These are phyloP conservation scores for Spathaspora passalidarum DNA, from an alignment of 805 yeast species.

Conservation along the genomic window DNA sequence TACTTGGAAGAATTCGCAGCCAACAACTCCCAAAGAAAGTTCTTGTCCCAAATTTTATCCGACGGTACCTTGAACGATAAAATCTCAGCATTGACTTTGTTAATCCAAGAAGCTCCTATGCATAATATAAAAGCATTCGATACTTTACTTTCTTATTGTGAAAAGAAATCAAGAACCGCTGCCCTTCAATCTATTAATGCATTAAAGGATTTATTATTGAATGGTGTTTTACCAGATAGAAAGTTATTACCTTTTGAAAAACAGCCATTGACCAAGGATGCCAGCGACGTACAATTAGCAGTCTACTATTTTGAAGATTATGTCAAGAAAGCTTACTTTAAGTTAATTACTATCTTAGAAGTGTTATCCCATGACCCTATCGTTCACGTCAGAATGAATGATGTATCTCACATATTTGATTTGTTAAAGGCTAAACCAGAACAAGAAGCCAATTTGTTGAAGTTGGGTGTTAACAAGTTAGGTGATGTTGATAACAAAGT, in stretches of 20 bases:
- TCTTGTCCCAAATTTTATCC: slow-evolving; percentile 81
- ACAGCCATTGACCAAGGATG: slow-evolving; percentile 51
- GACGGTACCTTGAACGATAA: slow-evolving; percentile 95
- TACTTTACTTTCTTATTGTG: slow-evolving; percentile 71
- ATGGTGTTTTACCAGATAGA: slow-evolving; percentile 83
- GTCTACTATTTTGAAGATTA: slow-evolving; percentile 86
- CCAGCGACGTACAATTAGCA: slow-evolving; percentile 52
- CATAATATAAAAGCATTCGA: slow-evolving; percentile 86
- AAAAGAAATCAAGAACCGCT: slow-evolving; percentile 89
- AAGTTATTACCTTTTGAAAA: slow-evolving; percentile 77
- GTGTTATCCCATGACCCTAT: slow-evolving; percentile 86
- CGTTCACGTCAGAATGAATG: slow-evolving; percentile 77
- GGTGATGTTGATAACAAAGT: slow-evolving; percentile 94
- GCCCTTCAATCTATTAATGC: slow-evolving; percentile 89
- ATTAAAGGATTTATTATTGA: slow-evolving; percentile 79
- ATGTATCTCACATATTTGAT: slow-evolving; percentile 74
- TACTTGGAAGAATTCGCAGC: slow-evolving; percentile 74
- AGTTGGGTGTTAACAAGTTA: slow-evolving; percentile 87
- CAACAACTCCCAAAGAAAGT: slow-evolving; percentile 78
- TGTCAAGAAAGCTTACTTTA: slow-evolving; percentile 72
- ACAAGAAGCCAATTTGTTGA: slow-evolving; percentile 88
- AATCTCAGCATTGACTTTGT: slow-evolving; percentile 87
- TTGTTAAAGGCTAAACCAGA: slow-evolving; percentile 85
- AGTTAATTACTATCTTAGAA: slow-evolving; percentile 74
- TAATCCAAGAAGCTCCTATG: slow-evolving; percentile 92